These are phyloP conservation scores for Closterium sp. DNA, from an alignment of 139 green algal species.

Conservation along the genomic window DNA sequence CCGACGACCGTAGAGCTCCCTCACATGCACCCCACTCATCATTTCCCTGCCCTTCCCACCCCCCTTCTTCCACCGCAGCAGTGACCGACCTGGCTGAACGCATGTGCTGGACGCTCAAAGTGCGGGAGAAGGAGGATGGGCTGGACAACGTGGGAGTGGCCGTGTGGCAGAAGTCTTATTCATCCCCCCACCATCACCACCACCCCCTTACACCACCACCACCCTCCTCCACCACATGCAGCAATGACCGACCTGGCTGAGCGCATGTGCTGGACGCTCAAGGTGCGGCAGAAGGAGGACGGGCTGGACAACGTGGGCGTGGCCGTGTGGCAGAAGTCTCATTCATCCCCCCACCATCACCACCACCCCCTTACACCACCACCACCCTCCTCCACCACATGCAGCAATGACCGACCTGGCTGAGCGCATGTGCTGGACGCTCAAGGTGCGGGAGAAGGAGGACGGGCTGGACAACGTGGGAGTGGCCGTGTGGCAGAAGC, in stretches of 20 bases:
- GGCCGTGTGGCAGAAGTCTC: slow-evolving; percentile 33
- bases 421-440: slow-evolving; percentile 29
- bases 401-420: background rate
- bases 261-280: too few species aligned
- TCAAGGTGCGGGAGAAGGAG: background rate
- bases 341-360: too few species aligned
- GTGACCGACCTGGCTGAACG: background rate
- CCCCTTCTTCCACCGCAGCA: background rate
- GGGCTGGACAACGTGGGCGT: too few species aligned
- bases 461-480: slow-evolving; percentile 10
- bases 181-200: too few species aligned
- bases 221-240: too few species aligned
- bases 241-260: too few species aligned
- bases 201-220: too few species aligned
- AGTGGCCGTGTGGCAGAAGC: slow-evolving; percentile 36
- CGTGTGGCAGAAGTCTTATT: slow-evolving; percentile 36
- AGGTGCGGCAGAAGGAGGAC: too few species aligned
- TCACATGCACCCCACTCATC: too few species aligned
- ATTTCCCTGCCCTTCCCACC: background rate
- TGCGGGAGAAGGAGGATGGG: background rate
- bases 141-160: slow-evolving; percentile 12
- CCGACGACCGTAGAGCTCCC: too few species aligned
- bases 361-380: too few species aligned
- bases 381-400: too few species aligned
- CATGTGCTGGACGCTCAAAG: slow-evolving; percentile 29